Conservation (phyloP, 2,329 filamentous ascomycete genomes). For the Emericellopsis atlantica region DNA sequence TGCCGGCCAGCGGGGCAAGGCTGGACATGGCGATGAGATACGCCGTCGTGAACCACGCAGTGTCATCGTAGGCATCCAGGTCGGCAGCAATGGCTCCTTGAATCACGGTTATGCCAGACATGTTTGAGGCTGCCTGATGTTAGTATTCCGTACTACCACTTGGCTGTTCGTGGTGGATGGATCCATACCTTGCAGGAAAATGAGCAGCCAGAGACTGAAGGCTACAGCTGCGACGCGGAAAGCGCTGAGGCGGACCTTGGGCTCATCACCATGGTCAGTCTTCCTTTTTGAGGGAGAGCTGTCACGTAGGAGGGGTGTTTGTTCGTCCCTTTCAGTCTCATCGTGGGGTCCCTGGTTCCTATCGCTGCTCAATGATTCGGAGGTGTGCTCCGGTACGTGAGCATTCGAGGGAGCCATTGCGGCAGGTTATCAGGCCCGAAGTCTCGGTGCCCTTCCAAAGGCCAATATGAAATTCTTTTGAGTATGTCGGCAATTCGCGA, state of each 20-base stretch:
- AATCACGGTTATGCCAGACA: slow-evolving; percentile 70
- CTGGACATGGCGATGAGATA: slow-evolving; percentile 54
- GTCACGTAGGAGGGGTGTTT: too few species aligned
- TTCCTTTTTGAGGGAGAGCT: too few species aligned
- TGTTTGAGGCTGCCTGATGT: slow-evolving; percentile 43
- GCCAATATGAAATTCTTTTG: too few species aligned
- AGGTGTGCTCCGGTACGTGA: too few species aligned
- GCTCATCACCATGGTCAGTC: neutral
- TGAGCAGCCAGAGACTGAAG: slow-evolving; percentile 39
- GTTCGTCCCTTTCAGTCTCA: too few species aligned
- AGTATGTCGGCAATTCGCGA: too few species aligned
- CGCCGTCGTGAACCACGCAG: slow-evolving; percentile 70
- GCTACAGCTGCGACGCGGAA: slow-evolving; percentile 31
- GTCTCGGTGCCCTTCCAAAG: too few species aligned
- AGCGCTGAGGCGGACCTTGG: slow-evolving; percentile 11
- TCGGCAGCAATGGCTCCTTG: slow-evolving; percentile 67
- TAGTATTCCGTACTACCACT: neutral
- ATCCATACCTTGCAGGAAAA: slow-evolving; percentile 45
- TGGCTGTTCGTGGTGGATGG: slow-evolving; percentile 1
- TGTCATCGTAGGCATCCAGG: slow-evolving; percentile 58
- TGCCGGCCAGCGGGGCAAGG: slow-evolving; percentile 56
- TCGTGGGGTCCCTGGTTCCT: too few species aligned
- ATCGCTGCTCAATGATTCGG: too few species aligned
- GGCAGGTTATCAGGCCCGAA: too few species aligned
- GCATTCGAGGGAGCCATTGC: too few species aligned